Conservation (phyloP, 257 asterid genomes). For the Solanum gandarillasii region DNA sequence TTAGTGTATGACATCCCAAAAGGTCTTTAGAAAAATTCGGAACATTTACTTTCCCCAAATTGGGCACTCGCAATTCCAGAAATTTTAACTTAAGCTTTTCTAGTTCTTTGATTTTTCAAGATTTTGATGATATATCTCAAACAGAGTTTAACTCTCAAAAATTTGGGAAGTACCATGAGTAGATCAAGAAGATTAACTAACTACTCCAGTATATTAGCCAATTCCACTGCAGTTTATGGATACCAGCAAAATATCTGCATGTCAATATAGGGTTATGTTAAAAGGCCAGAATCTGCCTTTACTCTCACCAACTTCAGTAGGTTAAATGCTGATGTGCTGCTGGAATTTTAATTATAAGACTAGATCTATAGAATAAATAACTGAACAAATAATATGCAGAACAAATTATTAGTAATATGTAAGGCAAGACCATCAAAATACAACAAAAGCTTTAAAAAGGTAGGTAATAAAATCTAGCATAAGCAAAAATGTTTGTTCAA, state of each 20-base stretch:
- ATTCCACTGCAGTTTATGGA: neutral
- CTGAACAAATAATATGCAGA: neutral
- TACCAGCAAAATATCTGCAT: neutral
- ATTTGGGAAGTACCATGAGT: neutral
- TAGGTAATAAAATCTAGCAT: neutral
- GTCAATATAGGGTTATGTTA: neutral
- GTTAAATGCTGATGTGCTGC: neutral
- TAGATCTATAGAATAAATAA: neutral
- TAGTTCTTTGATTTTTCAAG: neutral
- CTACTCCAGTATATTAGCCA: conserved; percentile 1
- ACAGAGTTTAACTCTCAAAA: neutral
- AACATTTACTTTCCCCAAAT: neutral
- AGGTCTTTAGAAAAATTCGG: neutral
- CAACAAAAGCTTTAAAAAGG: neutral
- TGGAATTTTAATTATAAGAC: neutral
- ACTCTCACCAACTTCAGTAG: neutral
- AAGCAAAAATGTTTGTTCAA: neutral
- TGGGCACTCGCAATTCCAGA: neutral
- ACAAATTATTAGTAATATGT: neutral
- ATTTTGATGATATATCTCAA: neutral
- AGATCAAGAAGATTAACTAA: conserved; percentile 1
- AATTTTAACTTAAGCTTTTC: neutral
- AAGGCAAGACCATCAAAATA: neutral
- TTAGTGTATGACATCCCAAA: neutral
- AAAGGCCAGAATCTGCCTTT: neutral